phyloP scores from a whole-genome alignment of 768 basidiomycete species.

The Paxillus rubicundulus region DNA sequence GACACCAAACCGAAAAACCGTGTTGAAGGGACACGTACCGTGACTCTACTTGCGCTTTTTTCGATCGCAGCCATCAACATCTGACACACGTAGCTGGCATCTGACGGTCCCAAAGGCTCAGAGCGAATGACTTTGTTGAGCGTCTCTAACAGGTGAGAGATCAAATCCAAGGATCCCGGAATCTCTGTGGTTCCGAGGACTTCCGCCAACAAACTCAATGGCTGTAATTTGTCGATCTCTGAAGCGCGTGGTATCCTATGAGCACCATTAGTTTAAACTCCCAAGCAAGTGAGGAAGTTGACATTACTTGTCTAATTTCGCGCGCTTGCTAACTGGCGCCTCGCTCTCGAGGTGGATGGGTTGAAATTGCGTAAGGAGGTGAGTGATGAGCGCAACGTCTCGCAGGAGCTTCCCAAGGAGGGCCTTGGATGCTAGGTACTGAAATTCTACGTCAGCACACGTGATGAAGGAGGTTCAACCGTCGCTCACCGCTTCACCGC shows the following conservation, averaged over 20 bases:
- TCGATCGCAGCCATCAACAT: constrained; percentile 81
- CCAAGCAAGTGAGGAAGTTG: not conserved
- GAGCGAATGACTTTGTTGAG: constrained; percentile 64
- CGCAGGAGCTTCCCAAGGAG: constrained; percentile 47
- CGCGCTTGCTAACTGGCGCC: constrained; percentile 61
- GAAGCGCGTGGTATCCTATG: constrained; percentile 20
- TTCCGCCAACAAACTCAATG: constrained; percentile 64
- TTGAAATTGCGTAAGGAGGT: constrained; percentile 49
- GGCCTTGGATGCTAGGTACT: constrained; percentile 49
- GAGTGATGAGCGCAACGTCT: constrained; percentile 52
- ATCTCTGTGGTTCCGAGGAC: constrained; percentile 62
- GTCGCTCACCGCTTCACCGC: constrained; percentile 47
- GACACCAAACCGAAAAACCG: not conserved
- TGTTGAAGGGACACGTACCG: constrained; percentile 37
- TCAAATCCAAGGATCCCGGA: constrained; percentile 68
- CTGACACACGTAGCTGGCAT: constrained; percentile 77
- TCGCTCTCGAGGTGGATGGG: constrained; percentile 41
- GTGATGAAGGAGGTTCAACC: not conserved
- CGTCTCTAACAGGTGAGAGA: constrained; percentile 69
- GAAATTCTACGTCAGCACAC: not conserved
- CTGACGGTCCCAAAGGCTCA: constrained; percentile 53
- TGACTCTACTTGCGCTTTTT: constrained; percentile 53
- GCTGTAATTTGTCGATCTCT: constrained; percentile 41
- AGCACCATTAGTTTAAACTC: not conserved
- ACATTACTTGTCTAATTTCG: constrained; percentile 55